phyloP scores from a whole-genome alignment of 2,329 filamentous ascomycete genomes.

The Fusarium avenaceum region DNA sequence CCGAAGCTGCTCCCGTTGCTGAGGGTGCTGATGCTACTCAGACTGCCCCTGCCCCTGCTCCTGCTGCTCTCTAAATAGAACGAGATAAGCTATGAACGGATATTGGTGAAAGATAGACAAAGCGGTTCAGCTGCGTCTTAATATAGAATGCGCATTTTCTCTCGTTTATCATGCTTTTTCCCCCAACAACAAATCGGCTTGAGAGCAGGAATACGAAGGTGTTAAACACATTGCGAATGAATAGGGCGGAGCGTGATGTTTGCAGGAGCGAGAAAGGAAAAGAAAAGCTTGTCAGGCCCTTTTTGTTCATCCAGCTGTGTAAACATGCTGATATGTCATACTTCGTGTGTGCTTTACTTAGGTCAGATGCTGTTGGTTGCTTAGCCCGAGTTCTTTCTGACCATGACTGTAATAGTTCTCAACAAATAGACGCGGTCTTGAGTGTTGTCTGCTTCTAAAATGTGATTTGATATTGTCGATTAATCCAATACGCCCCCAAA shows the following conservation, averaged over 20 bases:
- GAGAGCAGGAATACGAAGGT: constrained; percentile 25
- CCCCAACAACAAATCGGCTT: constrained; percentile 22
- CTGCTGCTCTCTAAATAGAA: constrained; percentile 52
- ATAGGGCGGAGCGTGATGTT: constrained; percentile 34
- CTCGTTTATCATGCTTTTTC: constrained; percentile 39
- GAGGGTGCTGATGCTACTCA: constrained; percentile 54
- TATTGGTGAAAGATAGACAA: constrained; percentile 36
- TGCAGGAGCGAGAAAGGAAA: constrained; percentile 6
- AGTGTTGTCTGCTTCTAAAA: constrained; percentile 6
- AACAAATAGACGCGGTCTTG: constrained; percentile 36
- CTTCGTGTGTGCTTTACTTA: constrained; percentile 20
- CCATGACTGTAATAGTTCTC: constrained; percentile 40
- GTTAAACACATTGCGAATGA: constrained; percentile 32
- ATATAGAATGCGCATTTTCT: constrained; percentile 44
- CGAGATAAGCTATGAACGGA: constrained; percentile 14
- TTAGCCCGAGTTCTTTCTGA: constrained; percentile 33
- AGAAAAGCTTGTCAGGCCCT: constrained; percentile 9
- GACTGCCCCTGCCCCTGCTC: constrained; percentile 53
- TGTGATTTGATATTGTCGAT: constrained; percentile 15
- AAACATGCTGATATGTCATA: constrained; percentile 7
- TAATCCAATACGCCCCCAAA: constrained; percentile 30
- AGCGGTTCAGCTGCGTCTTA: constrained; percentile 35
- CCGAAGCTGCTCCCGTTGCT: constrained; percentile 51
- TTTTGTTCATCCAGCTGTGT: constrained; percentile 10
- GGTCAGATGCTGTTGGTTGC: constrained; percentile 28